phyloP scores from a whole-genome alignment of 768 basidiomycete species.

The Arthromyces matolae region DNA sequence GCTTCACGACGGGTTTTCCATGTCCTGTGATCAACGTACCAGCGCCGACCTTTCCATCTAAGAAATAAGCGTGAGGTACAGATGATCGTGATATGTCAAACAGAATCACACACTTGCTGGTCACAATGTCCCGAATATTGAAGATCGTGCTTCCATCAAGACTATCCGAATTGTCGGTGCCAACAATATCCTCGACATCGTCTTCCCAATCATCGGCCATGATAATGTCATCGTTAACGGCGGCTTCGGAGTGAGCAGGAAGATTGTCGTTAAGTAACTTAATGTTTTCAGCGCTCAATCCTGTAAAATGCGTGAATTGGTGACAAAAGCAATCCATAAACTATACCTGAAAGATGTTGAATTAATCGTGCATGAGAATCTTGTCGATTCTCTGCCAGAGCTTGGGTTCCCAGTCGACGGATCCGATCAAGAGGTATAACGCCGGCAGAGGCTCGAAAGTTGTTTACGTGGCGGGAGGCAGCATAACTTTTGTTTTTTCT shows the following conservation, averaged over 20 bases:
- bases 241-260: background rate
- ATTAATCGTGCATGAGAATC: background rate
- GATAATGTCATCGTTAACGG: background rate
- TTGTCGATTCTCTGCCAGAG: background rate
- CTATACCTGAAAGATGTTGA: background rate
- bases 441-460: background rate
- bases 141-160: background rate
- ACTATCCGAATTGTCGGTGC: background rate
- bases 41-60: background rate
- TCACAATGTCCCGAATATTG: background rate
- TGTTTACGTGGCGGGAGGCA: background rate
- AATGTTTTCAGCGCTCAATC: background rate
- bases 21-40: slow-evolving; percentile 3
- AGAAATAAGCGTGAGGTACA: background rate
- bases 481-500: background rate
- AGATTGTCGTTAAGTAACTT: background rate
- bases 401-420: background rate
- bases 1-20: slow-evolving; percentile 4
- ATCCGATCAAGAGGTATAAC: background rate
- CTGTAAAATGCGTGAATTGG: background rate
- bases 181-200: background rate
- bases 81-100: no score
- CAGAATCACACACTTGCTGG: background rate
- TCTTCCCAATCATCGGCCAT: background rate
- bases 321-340: background rate